Base-by-base conservation (phyloP, 768 basidiomycete genomes). In the Holtermannia corniformis region DNA sequence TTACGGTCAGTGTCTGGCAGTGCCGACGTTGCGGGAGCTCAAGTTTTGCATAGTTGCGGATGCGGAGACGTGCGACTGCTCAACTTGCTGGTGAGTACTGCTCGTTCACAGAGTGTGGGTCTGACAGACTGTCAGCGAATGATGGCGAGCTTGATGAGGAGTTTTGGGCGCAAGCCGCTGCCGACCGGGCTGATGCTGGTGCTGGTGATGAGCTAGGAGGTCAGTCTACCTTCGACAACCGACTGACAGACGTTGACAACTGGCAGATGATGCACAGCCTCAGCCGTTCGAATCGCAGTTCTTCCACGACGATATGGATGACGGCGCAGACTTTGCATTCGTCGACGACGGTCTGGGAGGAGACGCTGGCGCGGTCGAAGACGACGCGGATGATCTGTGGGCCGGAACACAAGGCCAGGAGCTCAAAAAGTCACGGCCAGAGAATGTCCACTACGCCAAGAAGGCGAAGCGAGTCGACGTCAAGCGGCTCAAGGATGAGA, bases 401-500 rank as follows among this genome's bases (percentile, higher is more conserved):
- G 86, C 86, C 12, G 85, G 81, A 2, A 88, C 89, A 0, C 82
- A 87, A 61, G 73, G 69, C 1, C 75, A 79, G 45, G 81, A 82
- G 62, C 80, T 82, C 28, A 82, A 87, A 49, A 84, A 88, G 10
- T 82, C 87, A 37, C 77, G 82, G 60, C 91, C 90, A 4, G 86
- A 95, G 66, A 80, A 81, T 48, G 89, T 99, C 59, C 88, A 90
- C 59, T 97, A 95, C 66, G 85, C 92, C 1, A 92, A 91, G 74
- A 81, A 86, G 32, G 95, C 93, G 2, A 99, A 96, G 75, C 77
- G 93, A 41, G 93, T 99, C 20, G 95, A 97, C 66, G 93, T 99
- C 32, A 81, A 89, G 65, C 90, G 86, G 74, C 75, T 99, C 57
- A 99, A 99, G 76, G 93, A 97, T 56, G 93, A 91, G 61, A 97